Evolutionary conservation across 2,329 filamentous ascomycete genomes (phyloP).

Genomic region (Atkinsonella texensis): DNA sequence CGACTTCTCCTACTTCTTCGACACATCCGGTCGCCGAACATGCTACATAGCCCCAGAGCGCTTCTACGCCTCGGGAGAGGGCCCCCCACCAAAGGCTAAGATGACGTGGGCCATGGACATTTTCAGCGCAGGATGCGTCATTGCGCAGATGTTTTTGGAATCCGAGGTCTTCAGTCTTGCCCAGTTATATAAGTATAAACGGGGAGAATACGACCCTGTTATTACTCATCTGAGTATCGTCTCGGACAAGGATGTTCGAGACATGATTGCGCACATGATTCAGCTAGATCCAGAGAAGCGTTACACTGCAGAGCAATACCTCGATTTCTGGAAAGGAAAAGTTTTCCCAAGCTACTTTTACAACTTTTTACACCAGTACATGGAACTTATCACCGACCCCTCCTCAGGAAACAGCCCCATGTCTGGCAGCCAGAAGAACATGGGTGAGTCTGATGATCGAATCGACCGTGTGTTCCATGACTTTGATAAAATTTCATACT

Average conservation of each 20-base stretch:
- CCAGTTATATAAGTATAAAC: conserved; percentile 87
- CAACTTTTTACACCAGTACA: conserved; percentile 93
- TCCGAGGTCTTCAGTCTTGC: conserved; percentile 95
- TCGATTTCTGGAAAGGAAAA: conserved; percentile 83
- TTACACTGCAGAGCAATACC: conserved; percentile 86
- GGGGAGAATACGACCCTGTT: conserved; percentile 82
- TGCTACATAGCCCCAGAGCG: conserved; percentile 94
- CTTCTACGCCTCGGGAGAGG: conserved; percentile 62
- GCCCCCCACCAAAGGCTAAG: conserved; percentile 46
- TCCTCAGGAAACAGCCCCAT: conserved; percentile 65
- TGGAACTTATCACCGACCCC: conserved; percentile 88
- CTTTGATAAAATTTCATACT: conserved; percentile 96
- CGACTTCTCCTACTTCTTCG: conserved; percentile 96
- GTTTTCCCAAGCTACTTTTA: conserved; percentile 97
- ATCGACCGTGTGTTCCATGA: conserved; percentile 90
- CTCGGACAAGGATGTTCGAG: conserved; percentile 72
- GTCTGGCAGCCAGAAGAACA: conserved; percentile 53
- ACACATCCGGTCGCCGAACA: conserved; percentile 78
- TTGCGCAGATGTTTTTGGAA: conserved; percentile 91
- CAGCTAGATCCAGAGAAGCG: conserved; percentile 83
- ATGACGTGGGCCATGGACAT: conserved; percentile 94
- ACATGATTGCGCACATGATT: conserved; percentile 93
- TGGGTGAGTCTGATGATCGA: conserved; percentile 81
- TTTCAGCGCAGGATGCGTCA: conserved; percentile 92
- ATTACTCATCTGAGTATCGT: conserved; percentile 75